Conservation (phyloP, 257 asterid genomes). For the Verbascum thapsus region DNA sequence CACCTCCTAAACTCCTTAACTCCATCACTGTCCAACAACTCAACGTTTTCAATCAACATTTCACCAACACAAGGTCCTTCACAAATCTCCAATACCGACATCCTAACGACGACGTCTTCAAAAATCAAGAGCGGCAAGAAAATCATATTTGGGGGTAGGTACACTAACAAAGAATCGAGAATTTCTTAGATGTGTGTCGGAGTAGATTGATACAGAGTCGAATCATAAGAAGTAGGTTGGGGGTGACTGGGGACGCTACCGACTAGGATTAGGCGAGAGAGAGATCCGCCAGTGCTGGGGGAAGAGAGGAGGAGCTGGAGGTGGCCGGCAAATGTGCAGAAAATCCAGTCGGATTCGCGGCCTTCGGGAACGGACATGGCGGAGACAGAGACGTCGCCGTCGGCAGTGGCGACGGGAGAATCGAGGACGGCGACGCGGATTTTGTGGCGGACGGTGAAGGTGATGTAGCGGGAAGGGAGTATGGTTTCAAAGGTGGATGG, state of each 20-base stretch:
- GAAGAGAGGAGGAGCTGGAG: slow-evolving; percentile 74
- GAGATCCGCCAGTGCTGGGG: slow-evolving; percentile 40
- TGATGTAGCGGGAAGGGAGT: slow-evolving; percentile 67
- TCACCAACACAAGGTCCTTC: slow-evolving; percentile 71
- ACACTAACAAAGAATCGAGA: slow-evolving; percentile 50
- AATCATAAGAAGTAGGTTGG: slow-evolving; percentile 37
- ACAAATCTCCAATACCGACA: slow-evolving; percentile 56
- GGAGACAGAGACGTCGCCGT: slow-evolving; percentile 38
- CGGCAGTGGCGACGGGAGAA: slow-evolving; percentile 44
- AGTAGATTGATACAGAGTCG: slow-evolving; percentile 10
- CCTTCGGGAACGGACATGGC: slow-evolving; percentile 75
- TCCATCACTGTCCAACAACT: slow-evolving; percentile 41
- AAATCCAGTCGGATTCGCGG: slow-evolving; percentile 89
- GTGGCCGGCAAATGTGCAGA: slow-evolving; percentile 79
- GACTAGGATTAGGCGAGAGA: slow-evolving; percentile 73
- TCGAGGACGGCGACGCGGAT: slow-evolving; percentile 77
- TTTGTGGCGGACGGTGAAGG: slow-evolving; percentile 58
- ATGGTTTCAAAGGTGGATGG: slow-evolving; percentile 57
- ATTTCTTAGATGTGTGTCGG: slow-evolving; percentile 12
- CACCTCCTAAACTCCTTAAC: slow-evolving; percentile 73
- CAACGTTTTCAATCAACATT: slow-evolving; percentile 75
- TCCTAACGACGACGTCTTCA: slow-evolving; percentile 65
- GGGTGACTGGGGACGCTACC: slow-evolving; percentile 38
- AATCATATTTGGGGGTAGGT: slow-evolving; percentile 65
- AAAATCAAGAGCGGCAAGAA: slow-evolving; percentile 54